Base-by-base conservation (phyloP, 2,329 filamentous ascomycete genomes). In the Colletotrichum sp. region DNA sequence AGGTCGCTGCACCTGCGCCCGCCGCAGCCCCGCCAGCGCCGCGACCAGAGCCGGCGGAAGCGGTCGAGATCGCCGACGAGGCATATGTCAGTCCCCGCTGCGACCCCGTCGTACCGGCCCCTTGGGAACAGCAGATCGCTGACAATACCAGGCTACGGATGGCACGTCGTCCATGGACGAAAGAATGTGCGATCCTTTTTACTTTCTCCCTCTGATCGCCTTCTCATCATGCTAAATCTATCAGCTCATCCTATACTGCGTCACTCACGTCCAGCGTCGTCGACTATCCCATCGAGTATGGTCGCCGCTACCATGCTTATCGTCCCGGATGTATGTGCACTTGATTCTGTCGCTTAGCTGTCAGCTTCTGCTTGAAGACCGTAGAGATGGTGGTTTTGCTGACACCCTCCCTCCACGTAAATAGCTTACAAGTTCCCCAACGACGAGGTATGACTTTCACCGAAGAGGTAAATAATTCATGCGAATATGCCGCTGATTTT, bases 391-490 rank as follows among this genome's bases (percentile, higher is more conserved):
- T 5, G 10, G 5, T n/a, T n/a, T n/a, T 48, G 18, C 39, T 48
- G 39, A 44, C 39, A n/a, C 4, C 5, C 8, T 16, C 2, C 2
- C 18, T n/a, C 2, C 39, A n/a, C 39, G 1, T n/a, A 12, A n/a
- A 44, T 12, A 68, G 66, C 66, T 7, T 68, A 68, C 24, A 68
- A 68, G n/a, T 68, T 68, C 24, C 66, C 66, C 9, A 68, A 68
- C 22, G 66, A 68, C 3, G 66, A 44, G 24, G 66, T 68, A 55
- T 52, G 44, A 18, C 32, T 13, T 67, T 13, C 26, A 5, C 24
- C 15, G 0, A 34, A 13, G 6, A 18, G n/a, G 24, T 1, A 26
- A 22, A 24, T 1, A 3, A 8, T 55, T 2, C 1, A 7, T 57
- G 48, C 10, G 52, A 2, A 6, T 9, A 0, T 57, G 22, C 0